Conservation (phyloP, 345 rosid genomes). For the Pelargonium nanum region DNA sequence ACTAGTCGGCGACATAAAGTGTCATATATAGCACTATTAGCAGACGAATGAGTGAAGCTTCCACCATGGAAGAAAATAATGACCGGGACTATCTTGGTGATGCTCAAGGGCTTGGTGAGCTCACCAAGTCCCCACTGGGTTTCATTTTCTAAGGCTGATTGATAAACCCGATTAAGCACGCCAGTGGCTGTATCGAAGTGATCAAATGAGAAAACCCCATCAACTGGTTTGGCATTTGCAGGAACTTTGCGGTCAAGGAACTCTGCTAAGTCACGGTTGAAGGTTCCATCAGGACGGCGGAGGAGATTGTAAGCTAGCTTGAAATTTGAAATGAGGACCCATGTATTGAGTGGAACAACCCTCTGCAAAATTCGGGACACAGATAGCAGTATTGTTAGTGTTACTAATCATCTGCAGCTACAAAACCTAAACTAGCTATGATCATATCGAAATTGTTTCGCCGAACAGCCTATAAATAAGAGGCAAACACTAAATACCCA, state of each 20-base stretch:
- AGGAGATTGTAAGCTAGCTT: constrained; percentile 5
- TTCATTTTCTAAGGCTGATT: constrained; percentile 7
- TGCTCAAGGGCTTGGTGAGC: constrained; percentile 18
- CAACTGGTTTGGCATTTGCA: constrained; percentile 13
- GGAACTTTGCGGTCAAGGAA: constrained; percentile 18
- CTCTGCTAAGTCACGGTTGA: constrained; percentile 17
- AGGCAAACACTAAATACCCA: neutral
- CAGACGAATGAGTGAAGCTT: constrained; percentile 20
- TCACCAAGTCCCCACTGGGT: constrained; percentile 11
- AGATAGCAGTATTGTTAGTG: no score
- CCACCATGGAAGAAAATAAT: constrained; percentile 33
- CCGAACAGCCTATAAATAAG: neutral
- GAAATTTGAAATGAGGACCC: constrained; percentile 10
- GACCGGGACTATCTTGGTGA: constrained; percentile 15
- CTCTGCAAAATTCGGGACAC: no score
- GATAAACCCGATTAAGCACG: constrained; percentile 24
- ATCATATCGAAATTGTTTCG: neutral
- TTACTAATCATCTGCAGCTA: no score
- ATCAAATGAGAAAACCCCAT: constrained; percentile 19
- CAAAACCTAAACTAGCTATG: neutral
- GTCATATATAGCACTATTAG: constrained; percentile 14
- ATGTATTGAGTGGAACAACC: constrained; percentile 21
- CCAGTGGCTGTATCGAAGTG: constrained; percentile 10
- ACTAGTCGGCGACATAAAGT: constrained; percentile 17
- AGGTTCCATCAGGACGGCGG: constrained; percentile 13